Evolutionary conservation across 2,329 filamentous ascomycete species (phyloP).

Genomic region (Epicoccum sorghinum): DNA sequence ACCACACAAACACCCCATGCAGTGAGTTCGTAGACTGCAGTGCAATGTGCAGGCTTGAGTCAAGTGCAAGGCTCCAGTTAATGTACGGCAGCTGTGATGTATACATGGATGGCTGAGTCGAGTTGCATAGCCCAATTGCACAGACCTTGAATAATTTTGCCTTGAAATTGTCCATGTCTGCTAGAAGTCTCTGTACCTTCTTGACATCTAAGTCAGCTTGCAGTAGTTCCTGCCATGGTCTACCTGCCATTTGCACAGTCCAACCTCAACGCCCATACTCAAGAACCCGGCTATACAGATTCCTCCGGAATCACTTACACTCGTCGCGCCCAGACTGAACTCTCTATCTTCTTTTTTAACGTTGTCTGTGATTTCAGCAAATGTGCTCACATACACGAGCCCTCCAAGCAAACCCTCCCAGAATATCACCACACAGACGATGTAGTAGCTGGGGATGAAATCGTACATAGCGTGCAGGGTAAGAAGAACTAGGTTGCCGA

Average conservation of each 20-base stretch:
- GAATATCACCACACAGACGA: conserved; percentile 85
- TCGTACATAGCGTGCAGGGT: conserved; percentile 77
- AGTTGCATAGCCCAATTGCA: neutral
- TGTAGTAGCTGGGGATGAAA: conserved; percentile 83
- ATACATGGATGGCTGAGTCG: neutral
- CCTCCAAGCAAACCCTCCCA: conserved; percentile 95
- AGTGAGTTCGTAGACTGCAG: neutral
- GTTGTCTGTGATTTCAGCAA: conserved; percentile 88
- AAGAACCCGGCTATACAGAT: conserved; percentile 88
- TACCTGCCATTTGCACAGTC: conserved; percentile 85
- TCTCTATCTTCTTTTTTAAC: conserved; percentile 80
- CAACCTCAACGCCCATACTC: conserved; percentile 80
- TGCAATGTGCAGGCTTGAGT: too few species aligned
- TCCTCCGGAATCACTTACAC: conserved; percentile 88
- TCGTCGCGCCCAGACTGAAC: conserved; percentile 88
- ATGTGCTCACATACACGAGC: conserved; percentile 86
- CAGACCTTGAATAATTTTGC: too few species aligned
- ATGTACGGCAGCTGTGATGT: neutral
- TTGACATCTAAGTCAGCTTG: conserved; percentile 23
- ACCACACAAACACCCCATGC: neutral
- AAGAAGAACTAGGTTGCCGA: conserved; percentile 76
- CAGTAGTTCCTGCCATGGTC: conserved; percentile 71
- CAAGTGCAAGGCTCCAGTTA: too few species aligned
- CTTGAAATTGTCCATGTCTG: neutral
- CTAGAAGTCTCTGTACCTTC: neutral